Base-by-base conservation (phyloP, 352 stramenopile genomes). In the Globisporangium lucens region DNA sequence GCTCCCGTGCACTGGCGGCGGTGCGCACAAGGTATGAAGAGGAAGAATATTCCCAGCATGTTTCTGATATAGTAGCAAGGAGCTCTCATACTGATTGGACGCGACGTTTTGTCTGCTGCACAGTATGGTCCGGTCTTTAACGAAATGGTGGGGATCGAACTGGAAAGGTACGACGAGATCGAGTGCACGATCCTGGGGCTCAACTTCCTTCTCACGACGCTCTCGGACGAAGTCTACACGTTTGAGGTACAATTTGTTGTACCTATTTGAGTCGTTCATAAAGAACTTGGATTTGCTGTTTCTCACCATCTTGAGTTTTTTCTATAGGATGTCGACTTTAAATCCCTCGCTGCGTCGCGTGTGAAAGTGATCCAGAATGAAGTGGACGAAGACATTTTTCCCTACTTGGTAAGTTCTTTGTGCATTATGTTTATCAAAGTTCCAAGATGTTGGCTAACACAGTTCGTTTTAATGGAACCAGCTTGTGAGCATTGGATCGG, bases 401-500 rank as follows among this genome's bases (percentile, higher is more conserved):
- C 89, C 20, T 96, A 95, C 73, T 71, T 96, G 72, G 87, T 95
- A 52, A 61, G 76, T 78, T 1, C 0, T 60, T 60, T 9, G 30
- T 43, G 7, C 15, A 24, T 24, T 59, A n/a, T 38, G 24, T 33
- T 33, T 24, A 24, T 38, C 4, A 22, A 22, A 53, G 36, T 12
- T 20, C 24, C 24, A 24, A 24, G 24, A 24, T 24, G 24, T 24
- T 24, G 24, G 24, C 24, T 24, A 24, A 24, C 24, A 24, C 24
- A 24, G 24, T 24, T 24, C 24, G 24, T 24, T 24, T 24, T 24
- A 24, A 24, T 24, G 24, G 24, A 24, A 24, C 24, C 24, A 24
- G 73, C 82, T 99, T 52, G 98, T 99, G 17, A 99, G 95, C 58
- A 99, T 99, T 71, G 98, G 98, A 5, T 99, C 97, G 1, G 98